Evolutionary conservation across 257 asterid genomes (phyloP), one percentile per base, ranked within the genome.

Genomic region (Vinca minor): DNA sequence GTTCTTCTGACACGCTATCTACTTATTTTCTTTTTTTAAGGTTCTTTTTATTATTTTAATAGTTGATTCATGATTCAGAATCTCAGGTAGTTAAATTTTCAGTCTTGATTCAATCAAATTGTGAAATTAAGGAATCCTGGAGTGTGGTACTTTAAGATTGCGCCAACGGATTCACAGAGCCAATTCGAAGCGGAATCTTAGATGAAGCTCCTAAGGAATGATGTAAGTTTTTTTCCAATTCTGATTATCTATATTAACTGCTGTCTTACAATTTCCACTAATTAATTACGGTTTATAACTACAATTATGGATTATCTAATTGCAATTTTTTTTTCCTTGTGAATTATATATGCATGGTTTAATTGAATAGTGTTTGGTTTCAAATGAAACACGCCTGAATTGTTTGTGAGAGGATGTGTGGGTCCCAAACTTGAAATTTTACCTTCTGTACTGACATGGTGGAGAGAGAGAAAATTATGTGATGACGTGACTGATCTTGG

Each of bases 111-210:
- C 15, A n/a, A 58, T n/a, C n/a, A 31, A 29, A 32, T 31, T 11
- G 29, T 54, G 32, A 28, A 14, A 15, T 23, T 14, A 14, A 14
- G 52, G 54, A 39, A 62, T 62, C 35, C 39, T 8, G 12, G 34
- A 39, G n/a, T n/a, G 41, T 4, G 41, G 66, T 26, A 31, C 25
- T 5, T 5, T 62, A 25, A 36, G 32, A 38, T 39, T n/a, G n/a
- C 38, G 3, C n/a, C 56, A 36, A 39, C 34, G 56, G 38, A 49
- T 21, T 39, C 49, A 59, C 32, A 26, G 31, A 7, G 58, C 28
- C 36, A 32, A 45, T 50, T 34, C 28, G 44, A 48, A 58, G 4
- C 35, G 46, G 47, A 48, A 48, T 45, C 64, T 59, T 42, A 42
- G 53, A n/a, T n/a, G n/a, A n/a, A n/a, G n/a, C n/a, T n/a, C n/a